Base-by-base conservation (phyloP, 257 asterid species). In the Nicotiana undulata region DNA sequence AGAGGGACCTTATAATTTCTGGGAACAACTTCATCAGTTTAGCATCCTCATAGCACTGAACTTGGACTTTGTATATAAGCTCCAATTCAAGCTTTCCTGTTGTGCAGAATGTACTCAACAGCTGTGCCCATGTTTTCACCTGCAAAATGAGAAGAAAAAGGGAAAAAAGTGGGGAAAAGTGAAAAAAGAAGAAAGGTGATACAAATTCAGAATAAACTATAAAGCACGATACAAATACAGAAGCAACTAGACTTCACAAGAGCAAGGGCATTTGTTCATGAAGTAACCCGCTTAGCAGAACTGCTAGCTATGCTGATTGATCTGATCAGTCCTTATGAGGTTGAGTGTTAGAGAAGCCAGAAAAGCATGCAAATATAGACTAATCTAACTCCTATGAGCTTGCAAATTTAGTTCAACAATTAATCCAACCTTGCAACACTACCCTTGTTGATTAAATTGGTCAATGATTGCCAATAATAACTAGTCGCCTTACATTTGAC, bases 31-130 rank as follows among this genome's bases (percentile, higher is more conserved):
- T 96, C 97, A 96, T 90, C 90, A 96, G 88, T 82, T 96, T 96
- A 17, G 99, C 93, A 86, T 96, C 99, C 81, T 94, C 99, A 4
- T 94, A 96, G 89, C 99, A 96, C 82, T 96, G 99, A 61, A 91
- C 90, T 87, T 96, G 99, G 81, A 96, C 91, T 86, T 90, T 96
- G 94, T 94, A 96, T 44, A 96, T 90, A 18, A 96, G 98, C 86
- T 96, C 99, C 85, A 92, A 90, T 89, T 96, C 91, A 10, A 93
- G 95, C 85, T 92, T 96, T 77, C 96, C 98, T 49, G 91, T 83
- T 75, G 97, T 90, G 86, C 97, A 93, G 91, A 93, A 95, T 63
- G 93, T 91, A 70, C 88, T 93, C 87, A 95, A 86, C 86, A 96
- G 82, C 4, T 83, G 82, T 0, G 99, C 97, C 99, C 99, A 96